Evolutionary conservation across 2,329 filamentous ascomycete genomes (phyloP).

Genomic region (Aspergillus sp.): DNA sequence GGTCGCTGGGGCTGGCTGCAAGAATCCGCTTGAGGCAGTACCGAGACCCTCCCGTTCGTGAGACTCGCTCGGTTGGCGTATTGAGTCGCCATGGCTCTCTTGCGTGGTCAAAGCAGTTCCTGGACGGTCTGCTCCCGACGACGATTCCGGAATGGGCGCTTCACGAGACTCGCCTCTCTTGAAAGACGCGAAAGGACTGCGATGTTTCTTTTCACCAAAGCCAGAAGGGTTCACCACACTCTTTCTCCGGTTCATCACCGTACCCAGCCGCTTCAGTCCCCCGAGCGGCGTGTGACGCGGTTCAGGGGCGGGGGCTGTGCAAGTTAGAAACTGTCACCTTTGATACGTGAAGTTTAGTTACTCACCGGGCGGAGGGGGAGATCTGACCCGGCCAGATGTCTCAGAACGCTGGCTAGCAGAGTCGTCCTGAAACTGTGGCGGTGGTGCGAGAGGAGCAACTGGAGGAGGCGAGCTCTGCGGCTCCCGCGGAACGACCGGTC

Average conservation of each 20-base stretch:
- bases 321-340: background rate
- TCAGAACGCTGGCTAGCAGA: conserved; percentile 55
- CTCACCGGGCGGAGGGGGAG: conserved; percentile 35
- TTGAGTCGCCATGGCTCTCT: conserved; percentile 18
- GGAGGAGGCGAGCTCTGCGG: conserved; percentile 24
- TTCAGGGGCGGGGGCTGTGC: conserved; percentile 28
- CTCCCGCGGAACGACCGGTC: conserved; percentile 27
- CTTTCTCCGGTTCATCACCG: conserved; percentile 47
- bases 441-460: conserved; percentile 35
- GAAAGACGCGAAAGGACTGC: conserved; percentile 42
- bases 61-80: conserved; percentile 25
- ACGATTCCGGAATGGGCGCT: conserved; percentile 35
- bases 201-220: conserved; percentile 40
- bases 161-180: conserved; percentile 40
- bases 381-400: conserved; percentile 39
- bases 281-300: conserved; percentile 41
- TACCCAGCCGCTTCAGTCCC: conserved; percentile 45
- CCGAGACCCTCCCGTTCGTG: conserved; percentile 21
- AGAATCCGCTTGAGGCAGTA: conserved; percentile 18
- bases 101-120: conserved; percentile 29
- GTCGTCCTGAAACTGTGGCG: conserved; percentile 50
- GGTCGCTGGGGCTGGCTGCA: conserved; percentile 16
- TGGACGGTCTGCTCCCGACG: conserved; percentile 28
- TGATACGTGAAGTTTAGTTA: background rate
- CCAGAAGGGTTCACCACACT: conserved; percentile 38